Conservation (phyloP, 106 monocot species). For the Dendrobium catenatum region DNA sequence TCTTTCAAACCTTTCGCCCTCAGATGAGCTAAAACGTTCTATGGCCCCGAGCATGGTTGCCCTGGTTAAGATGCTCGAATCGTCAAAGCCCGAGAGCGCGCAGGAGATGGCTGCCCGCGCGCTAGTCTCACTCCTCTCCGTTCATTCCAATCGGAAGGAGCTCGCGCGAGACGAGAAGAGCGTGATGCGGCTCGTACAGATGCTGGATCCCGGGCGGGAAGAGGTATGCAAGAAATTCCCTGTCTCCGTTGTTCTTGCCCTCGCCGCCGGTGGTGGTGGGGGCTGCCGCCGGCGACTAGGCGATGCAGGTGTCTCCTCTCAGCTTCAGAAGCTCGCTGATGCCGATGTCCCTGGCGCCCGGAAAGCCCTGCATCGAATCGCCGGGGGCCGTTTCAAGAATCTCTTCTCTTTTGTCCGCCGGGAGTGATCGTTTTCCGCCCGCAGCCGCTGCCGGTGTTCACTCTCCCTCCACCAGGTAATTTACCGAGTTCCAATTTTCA, state of each 20-base stretch:
- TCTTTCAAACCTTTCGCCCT: constrained; percentile 31
- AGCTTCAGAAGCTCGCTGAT: constrained; percentile 63
- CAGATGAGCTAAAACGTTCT: constrained; percentile 49
- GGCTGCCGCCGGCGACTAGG: constrained; percentile 48
- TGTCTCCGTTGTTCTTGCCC: constrained; percentile 33
- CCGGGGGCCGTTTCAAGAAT: constrained; percentile 55
- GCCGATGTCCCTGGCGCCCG: constrained; percentile 63
- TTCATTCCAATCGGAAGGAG: constrained; percentile 43
- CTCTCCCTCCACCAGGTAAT: not conserved
- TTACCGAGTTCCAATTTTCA: not conserved
- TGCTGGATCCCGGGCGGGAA: constrained; percentile 60
- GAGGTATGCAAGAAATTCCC: constrained; percentile 45
- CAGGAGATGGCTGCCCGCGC: constrained; percentile 59
- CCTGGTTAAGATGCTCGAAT: constrained; percentile 60
- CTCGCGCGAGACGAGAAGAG: constrained; percentile 67
- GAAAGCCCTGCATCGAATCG: constrained; percentile 65
- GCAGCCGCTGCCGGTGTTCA: not conserved
- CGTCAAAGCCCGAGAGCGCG: constrained; percentile 43
- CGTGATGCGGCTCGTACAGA: constrained; percentile 50
- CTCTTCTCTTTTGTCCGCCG: constrained; percentile 49
- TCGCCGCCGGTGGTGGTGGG: constrained; percentile 31
- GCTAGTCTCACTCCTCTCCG: constrained; percentile 33
- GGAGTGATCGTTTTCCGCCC: constrained; percentile 16
- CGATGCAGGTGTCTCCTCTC: constrained; percentile 45
- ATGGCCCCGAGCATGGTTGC: constrained; percentile 49